A percentile compares a stretch with the other conserved stretches of the same genome.
phyloP scores from a whole-genome alignment of 1,139 yeast species.

The Starmera stellimalicola region DNA sequence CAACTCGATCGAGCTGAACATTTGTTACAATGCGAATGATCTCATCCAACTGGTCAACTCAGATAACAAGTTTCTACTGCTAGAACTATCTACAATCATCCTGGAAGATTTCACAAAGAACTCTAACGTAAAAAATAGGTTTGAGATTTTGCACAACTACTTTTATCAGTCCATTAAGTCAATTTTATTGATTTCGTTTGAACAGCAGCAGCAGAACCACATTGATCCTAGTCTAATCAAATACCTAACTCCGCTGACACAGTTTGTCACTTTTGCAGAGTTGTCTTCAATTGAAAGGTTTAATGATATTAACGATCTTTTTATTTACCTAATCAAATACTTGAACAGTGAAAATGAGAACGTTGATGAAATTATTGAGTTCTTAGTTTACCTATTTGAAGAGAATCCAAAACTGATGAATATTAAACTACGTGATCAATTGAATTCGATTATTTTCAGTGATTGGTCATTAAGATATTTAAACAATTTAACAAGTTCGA shows the following conservation, averaged over 20 bases:
- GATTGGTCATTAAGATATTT: constrained; percentile 30
- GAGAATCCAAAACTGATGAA: constrained; percentile 24
- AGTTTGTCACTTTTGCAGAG: constrained; percentile 32
- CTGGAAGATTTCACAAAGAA: constrained; percentile 46
- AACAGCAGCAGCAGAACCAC: constrained; percentile 4
- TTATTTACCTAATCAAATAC: constrained; percentile 20
- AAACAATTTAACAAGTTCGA: constrained; percentile 29
- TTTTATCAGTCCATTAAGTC: constrained; percentile 21
- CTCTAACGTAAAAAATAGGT: constrained; percentile 23
- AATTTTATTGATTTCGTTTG: constrained; percentile 8
- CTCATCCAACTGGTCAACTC: constrained; percentile 17
- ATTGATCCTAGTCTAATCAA: constrained; percentile 6
- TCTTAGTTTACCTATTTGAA: constrained; percentile 23
- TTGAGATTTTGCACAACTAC: constrained; percentile 22
- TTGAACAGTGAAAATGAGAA: constrained; percentile 13
- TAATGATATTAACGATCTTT: constrained; percentile 26
- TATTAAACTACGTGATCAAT: constrained; percentile 21
- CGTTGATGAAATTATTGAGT: constrained; percentile 14
- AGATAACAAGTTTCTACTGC: constrained; percentile 12
- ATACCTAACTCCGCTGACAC: constrained; percentile 27
- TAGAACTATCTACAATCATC: constrained; percentile 38
- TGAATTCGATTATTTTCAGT: constrained; percentile 22
- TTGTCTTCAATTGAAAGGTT: constrained; percentile 27
- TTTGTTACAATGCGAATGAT: constrained; percentile 10
- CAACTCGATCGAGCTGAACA: constrained; percentile 4